Percentiles rank a stretch among this genome's conserved stretches.
These are phyloP conservation scores for Chionographis japonica DNA, from an alignment of 106 monocot genomes.

Conservation along the genomic window DNA sequence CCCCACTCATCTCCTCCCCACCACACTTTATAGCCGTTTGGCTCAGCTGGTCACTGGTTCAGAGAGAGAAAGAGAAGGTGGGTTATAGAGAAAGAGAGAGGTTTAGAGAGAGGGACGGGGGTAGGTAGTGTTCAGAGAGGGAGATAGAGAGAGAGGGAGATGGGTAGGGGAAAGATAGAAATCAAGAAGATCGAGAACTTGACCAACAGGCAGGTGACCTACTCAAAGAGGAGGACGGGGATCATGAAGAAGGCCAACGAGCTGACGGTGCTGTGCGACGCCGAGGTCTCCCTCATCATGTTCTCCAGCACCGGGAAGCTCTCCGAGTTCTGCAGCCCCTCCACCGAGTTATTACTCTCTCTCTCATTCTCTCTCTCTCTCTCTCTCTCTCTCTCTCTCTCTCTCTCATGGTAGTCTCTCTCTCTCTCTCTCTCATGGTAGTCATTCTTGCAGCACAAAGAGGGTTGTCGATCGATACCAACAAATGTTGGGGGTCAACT, in stretches of 20 bases:
- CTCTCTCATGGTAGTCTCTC: not conserved
- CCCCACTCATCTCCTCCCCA: not conserved
- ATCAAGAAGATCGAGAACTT: slow-evolving; percentile 49
- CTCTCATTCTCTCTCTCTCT: not conserved
- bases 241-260: slow-evolving; percentile 41
- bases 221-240: slow-evolving; percentile 40
- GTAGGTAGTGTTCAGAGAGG: no score
- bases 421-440: no score
- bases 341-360: no score
- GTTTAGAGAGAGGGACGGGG: no score
- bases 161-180: slow-evolving; percentile 46
- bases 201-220: slow-evolving; percentile 47
- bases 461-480: slow-evolving; percentile 63
- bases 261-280: slow-evolving; percentile 42
- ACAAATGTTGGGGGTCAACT: slow-evolving; percentile 38
- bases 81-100: not conserved
- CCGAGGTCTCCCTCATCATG: slow-evolving; percentile 38
- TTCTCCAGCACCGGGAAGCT: slow-evolving; percentile 30
- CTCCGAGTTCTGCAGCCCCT: slow-evolving; percentile 32
- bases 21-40: no score
- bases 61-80: no score
- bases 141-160: not conserved
- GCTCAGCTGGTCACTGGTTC: no score
- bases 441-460: no score
- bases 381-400: not conserved